These are phyloP conservation scores for Mycena chlorophos DNA, from an alignment of 768 basidiomycete genomes.

Conservation along the genomic window DNA sequence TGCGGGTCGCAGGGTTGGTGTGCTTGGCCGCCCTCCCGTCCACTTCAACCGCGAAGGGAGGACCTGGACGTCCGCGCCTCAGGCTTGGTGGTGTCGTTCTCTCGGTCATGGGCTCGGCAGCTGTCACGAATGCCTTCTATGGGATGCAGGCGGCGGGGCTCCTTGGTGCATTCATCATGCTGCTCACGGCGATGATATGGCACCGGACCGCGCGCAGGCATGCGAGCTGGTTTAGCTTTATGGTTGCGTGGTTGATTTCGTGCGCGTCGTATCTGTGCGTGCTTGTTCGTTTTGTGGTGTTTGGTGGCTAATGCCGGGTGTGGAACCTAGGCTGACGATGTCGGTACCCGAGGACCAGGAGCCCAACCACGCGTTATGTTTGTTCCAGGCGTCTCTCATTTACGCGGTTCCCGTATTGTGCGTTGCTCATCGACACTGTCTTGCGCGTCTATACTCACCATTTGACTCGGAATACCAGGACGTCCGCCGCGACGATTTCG, in stretches of 20 bases:
- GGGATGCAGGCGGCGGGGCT: conserved; percentile 21
- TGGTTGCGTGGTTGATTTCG: conserved; percentile 25
- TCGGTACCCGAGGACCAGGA: conserved; percentile 7
- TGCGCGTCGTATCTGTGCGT: conserved; percentile 24
- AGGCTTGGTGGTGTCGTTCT: too few relatives aligned
- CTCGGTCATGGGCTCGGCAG: too few relatives aligned
- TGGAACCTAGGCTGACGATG: conserved; percentile 14
- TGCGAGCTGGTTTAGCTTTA: conserved; percentile 26
- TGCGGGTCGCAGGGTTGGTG: too few relatives aligned
- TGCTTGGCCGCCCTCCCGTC: too few relatives aligned
- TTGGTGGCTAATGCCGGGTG: neutral
- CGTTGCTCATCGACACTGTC: neutral
- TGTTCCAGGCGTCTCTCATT: conserved; percentile 20
- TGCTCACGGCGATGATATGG: conserved; percentile 20
- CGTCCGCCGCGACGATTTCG: conserved; percentile 22
- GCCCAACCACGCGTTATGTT: conserved; percentile 20
- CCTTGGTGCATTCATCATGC: conserved; percentile 18
- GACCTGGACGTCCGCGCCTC: too few relatives aligned
- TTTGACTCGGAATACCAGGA: conserved; percentile 7
- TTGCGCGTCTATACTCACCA: neutral
- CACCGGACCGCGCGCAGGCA: conserved; percentile 17
- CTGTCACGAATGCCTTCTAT: conserved; percentile 18
- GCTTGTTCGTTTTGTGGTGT: neutral
- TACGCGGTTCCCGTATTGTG: conserved; percentile 23
- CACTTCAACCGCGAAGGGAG: too few relatives aligned